Conservation (phyloP, 2,329 filamentous ascomycete genomes). For the Ceratocystis huliohia region DNA sequence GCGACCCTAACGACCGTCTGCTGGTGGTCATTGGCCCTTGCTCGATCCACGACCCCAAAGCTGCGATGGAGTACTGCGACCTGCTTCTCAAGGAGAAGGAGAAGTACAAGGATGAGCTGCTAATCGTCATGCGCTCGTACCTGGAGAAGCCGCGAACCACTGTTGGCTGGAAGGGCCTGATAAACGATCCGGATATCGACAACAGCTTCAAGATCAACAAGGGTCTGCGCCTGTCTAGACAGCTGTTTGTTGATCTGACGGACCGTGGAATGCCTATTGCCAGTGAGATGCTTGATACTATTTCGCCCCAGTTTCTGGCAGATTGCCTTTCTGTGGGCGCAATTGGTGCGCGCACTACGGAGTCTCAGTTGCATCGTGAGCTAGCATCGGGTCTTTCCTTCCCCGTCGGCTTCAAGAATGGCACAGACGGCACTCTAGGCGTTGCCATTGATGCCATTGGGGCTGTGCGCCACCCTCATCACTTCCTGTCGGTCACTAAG, state of each 20-base stretch:
- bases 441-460: conserved; percentile 95
- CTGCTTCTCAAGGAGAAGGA: conserved; percentile 67
- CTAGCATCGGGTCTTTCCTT: conserved; percentile 87
- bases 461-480: conserved; percentile 79
- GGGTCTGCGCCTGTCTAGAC: conserved; percentile 70
- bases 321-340: conserved; percentile 86
- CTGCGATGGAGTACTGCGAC: conserved; percentile 87
- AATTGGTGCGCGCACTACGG: conserved; percentile 89
- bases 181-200: conserved; percentile 97
- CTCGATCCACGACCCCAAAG: conserved; percentile 88
- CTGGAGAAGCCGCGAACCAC: conserved; percentile 97
- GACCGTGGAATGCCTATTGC: conserved; percentile 89
- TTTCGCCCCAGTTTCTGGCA: conserved; percentile 91
- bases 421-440: conserved; percentile 78
- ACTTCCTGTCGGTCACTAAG: conserved; percentile 96
- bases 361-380: conserved; percentile 90
- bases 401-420: conserved; percentile 99
- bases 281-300: conserved; percentile 95
- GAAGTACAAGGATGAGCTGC: conserved; percentile 76
- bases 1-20: conserved; percentile 48
- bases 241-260: conserved; percentile 89
- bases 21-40: conserved; percentile 82
- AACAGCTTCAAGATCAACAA: conserved; percentile 99
- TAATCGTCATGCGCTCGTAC: conserved; percentile 96
- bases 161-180: conserved; percentile 95